These are phyloP conservation scores for Chionographis japonica DNA, from an alignment of 106 monocot genomes.

Conservation along the genomic window DNA sequence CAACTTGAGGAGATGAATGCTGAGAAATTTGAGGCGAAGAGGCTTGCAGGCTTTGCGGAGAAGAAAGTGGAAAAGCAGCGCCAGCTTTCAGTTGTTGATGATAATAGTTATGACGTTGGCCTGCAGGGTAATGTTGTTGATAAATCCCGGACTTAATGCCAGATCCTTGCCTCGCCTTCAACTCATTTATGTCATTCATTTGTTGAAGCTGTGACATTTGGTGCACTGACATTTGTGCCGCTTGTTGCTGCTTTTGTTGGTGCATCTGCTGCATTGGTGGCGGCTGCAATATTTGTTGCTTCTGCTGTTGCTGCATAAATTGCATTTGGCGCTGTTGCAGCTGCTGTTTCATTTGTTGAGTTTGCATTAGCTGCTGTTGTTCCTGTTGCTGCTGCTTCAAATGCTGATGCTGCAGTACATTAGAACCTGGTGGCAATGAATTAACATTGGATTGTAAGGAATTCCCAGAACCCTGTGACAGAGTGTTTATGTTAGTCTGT, in stretches of 20 bases:
- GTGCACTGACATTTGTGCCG: slow-evolving; percentile 32
- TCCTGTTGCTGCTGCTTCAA: slow-evolving; percentile 50
- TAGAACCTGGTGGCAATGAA: slow-evolving; percentile 40
- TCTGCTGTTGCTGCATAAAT: slow-evolving; percentile 43
- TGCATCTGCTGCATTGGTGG: slow-evolving; percentile 36
- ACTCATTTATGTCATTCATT: slow-evolving; percentile 67
- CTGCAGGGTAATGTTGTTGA: slow-evolving; percentile 44
- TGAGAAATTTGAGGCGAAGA: slow-evolving; percentile 93
- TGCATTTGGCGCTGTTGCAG: slow-evolving; percentile 33
- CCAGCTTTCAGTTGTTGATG: slow-evolving; percentile 61
- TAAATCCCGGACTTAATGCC: slow-evolving; percentile 62
- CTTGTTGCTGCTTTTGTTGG: slow-evolving; percentile 41
- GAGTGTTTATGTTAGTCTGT: slow-evolving; percentile 32
- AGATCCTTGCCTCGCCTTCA: slow-evolving; percentile 55
- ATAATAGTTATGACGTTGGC: slow-evolving; percentile 50
- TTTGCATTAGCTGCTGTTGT: slow-evolving; percentile 30
- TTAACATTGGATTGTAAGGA: slow-evolving; percentile 33
- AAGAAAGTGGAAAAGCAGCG: slow-evolving; percentile 65
- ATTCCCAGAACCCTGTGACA: slow-evolving; percentile 37
- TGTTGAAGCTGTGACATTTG: slow-evolving; percentile 61
- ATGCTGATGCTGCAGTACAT: slow-evolving; percentile 47
- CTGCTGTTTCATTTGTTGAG: slow-evolving; percentile 46
- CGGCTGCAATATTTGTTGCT: slow-evolving; percentile 33
- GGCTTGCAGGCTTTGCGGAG: slow-evolving; percentile 80
- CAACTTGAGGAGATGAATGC: slow-evolving; percentile 87